Percentiles rank a stretch among this genome's conserved stretches.
Conservation (phyloP, 768 basidiomycete genomes). For the Trametes elegans region DNA sequence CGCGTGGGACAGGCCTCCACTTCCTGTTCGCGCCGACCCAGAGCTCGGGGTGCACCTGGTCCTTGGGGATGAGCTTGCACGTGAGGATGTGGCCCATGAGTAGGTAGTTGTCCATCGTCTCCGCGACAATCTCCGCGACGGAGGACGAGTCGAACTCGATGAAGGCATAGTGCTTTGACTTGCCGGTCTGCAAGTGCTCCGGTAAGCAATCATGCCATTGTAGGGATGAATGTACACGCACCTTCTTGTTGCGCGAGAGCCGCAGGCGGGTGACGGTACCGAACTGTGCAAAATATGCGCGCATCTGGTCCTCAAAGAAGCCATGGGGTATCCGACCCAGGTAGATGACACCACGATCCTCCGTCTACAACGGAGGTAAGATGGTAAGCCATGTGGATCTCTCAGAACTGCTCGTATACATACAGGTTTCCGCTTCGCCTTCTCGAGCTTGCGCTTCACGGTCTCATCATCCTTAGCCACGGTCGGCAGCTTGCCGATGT, state of each 20-base stretch:
- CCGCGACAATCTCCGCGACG: slow-evolving; percentile 92
- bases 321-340: slow-evolving; percentile 93
- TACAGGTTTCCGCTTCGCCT: slow-evolving; percentile 63
- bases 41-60: slow-evolving; percentile 87
- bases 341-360: slow-evolving; percentile 81
- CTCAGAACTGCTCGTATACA: slow-evolving; percentile 26
- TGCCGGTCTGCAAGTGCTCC: slow-evolving; percentile 72
- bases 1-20: slow-evolving; percentile 75
- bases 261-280: slow-evolving; percentile 86
- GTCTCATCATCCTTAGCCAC: slow-evolving; percentile 84
- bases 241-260: slow-evolving; percentile 93
- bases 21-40: slow-evolving; percentile 98
- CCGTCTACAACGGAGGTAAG: slow-evolving; percentile 37
- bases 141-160: slow-evolving; percentile 88
- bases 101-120: slow-evolving; percentile 99
- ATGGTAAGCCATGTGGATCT: not conserved
- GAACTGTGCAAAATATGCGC: slow-evolving; percentile 92
- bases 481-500: slow-evolving; percentile 76
- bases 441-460: slow-evolving; percentile 58
- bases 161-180: slow-evolving; percentile 96
- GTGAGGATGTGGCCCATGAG: slow-evolving; percentile 90
- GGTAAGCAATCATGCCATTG: not conserved
- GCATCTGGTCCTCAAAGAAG: slow-evolving; percentile 95
- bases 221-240: slow-evolving; percentile 24
- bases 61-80: slow-evolving; percentile 87